Evolutionary conservation across 352 stramenopile species (phyloP).

Genomic region (Aphanomyces stellatus): DNA sequence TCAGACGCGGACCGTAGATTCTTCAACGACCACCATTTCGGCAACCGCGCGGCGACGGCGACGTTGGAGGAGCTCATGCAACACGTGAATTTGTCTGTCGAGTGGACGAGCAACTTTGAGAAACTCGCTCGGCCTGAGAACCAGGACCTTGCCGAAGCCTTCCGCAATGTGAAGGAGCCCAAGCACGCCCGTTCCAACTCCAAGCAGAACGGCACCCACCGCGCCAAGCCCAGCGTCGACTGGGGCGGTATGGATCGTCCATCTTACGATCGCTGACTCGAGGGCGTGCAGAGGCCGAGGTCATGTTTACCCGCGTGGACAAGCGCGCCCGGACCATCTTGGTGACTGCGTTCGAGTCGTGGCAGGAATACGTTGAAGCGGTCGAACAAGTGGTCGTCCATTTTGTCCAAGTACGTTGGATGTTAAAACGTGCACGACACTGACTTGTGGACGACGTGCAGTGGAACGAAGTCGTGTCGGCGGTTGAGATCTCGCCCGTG

Average conservation of each 20-base stretch:
- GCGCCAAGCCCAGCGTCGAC: conserved; percentile 44
- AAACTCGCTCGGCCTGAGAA: conserved; percentile 72
- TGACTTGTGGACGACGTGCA: conserved; percentile 20
- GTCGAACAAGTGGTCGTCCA: conserved; percentile 71
- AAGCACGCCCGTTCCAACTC: conserved; percentile 26
- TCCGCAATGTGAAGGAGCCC: conserved; percentile 49
- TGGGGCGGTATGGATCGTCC: conserved; percentile 47
- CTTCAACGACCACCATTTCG: conserved; percentile 63
- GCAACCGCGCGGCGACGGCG: conserved; percentile 59
- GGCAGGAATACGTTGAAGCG: conserved; percentile 65
- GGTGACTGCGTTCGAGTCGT: conserved; percentile 53
- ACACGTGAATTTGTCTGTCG: conserved; percentile 80
- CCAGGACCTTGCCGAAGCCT: conserved; percentile 56
- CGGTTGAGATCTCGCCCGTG: conserved; percentile 51
- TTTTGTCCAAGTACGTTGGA: conserved; percentile 56
- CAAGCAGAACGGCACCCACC: conserved; percentile 24
- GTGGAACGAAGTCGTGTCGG: conserved; percentile 67
- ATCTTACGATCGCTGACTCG: neutral
- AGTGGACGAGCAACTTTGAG: conserved; percentile 83
- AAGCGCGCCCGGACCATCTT: conserved; percentile 58
- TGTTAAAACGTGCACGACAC: neutral
- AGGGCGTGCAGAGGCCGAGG: conserved; percentile 42
- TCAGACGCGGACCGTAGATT: too few species aligned
- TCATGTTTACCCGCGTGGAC: conserved; percentile 72
- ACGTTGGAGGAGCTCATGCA: conserved; percentile 78